phyloP scores from a whole-genome alignment of 305 asterid species.

The Stenogyne calaminthoides region DNA sequence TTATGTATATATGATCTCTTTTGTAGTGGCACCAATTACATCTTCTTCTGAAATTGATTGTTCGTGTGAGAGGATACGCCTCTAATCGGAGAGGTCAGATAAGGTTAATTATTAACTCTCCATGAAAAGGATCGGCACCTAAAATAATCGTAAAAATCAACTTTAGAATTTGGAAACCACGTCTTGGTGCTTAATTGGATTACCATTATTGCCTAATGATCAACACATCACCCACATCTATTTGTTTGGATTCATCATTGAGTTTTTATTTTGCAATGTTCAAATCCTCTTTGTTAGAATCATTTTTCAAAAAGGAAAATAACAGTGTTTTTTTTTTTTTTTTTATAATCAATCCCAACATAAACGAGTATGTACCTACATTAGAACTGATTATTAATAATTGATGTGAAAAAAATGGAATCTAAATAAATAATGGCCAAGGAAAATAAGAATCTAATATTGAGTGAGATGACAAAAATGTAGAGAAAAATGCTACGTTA shows the following conservation, averaged over 20 bases:
- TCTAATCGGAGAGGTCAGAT: too few species aligned
- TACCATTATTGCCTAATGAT: slow-evolving; percentile 3
- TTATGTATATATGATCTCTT: neutral
- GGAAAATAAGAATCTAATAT: neutral
- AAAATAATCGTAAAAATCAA: neutral
- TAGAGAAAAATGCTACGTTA: neutral
- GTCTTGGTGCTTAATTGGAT: neutral
- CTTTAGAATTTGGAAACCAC: neutral
- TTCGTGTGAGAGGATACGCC: neutral
- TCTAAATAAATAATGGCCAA: neutral
- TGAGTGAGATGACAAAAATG: neutral
- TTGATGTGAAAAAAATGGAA: neutral
- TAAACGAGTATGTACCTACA: neutral
- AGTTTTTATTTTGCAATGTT: neutral
- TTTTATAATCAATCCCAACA: neutral
- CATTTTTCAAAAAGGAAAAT: neutral
- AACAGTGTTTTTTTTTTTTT: neutral
- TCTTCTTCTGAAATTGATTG: neutral
- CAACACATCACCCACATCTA: slow-evolving; percentile 5
- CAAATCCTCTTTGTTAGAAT: neutral
- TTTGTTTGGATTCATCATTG: neutral
- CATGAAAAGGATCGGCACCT: too few species aligned
- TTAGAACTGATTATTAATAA: neutral
- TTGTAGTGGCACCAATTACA: neutral
- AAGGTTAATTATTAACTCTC: too few species aligned